phyloP scores from a whole-genome alignment of 139 green algal species.

The Tetradesmus lagerheimii region DNA sequence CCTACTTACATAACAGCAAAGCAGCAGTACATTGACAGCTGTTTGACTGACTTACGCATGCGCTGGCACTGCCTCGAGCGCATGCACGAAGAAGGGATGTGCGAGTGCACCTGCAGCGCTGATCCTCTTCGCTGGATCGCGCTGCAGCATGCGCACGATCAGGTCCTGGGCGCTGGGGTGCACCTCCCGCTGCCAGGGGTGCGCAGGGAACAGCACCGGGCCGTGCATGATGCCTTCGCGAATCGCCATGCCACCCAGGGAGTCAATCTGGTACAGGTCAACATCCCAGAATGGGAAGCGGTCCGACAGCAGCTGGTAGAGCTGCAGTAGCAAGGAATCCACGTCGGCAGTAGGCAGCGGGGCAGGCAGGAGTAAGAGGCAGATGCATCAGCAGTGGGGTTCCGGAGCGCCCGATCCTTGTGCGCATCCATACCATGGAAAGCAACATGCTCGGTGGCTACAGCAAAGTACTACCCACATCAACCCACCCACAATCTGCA shows the following conservation, averaged over 20 bases:
- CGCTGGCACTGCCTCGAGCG: background rate
- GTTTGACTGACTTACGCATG: background rate
- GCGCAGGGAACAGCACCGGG: slow-evolving; percentile 54
- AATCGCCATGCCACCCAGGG: slow-evolving; percentile 25
- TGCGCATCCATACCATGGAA: too few species aligned
- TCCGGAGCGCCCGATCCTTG: too few species aligned
- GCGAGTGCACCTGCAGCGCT: slow-evolving; percentile 56
- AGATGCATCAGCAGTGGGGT: too few species aligned
- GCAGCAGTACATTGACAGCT: too few species aligned
- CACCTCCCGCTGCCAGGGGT: slow-evolving; percentile 68
- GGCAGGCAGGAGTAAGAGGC: background rate
- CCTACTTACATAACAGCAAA: too few species aligned
- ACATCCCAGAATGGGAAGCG: slow-evolving; percentile 58
- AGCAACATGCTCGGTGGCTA: too few species aligned
- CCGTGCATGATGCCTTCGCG: slow-evolving; percentile 40
- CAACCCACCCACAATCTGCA: too few species aligned
- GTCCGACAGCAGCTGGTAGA: slow-evolving; percentile 61
- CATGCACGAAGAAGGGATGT: slow-evolving; percentile 58
- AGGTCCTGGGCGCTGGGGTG: slow-evolving; percentile 60
- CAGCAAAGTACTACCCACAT: too few species aligned
- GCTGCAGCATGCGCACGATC: slow-evolving; percentile 55
- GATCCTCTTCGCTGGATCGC: slow-evolving; percentile 61
- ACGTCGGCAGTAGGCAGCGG: background rate
- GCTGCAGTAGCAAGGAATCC: background rate
- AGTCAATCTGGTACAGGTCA: slow-evolving; percentile 33